A percentile compares a stretch with the other conserved stretches of the same genome.
Evolutionary conservation across 1,284 basidiomycete species (phyloP).

Genomic region (Sanghuangporus sanghuang): DNA sequence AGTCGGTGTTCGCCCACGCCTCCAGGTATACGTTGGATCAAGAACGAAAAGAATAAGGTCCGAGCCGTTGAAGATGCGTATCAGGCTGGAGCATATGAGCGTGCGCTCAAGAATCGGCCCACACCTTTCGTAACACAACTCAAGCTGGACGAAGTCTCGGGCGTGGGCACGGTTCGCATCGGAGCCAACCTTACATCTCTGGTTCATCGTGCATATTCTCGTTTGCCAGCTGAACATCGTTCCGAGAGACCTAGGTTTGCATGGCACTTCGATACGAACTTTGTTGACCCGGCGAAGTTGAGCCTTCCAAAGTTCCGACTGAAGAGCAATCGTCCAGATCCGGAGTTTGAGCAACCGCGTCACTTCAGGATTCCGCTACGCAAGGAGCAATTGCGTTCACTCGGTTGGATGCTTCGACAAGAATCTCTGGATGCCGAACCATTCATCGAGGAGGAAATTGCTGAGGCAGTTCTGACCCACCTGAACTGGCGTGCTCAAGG

Average conservation of each 20-base stretch:
- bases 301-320: conserved; percentile 62
- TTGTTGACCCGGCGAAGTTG: conserved; percentile 59
- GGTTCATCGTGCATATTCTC: conserved; percentile 81
- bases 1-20: conserved; percentile 75
- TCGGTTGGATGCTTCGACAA: conserved; percentile 89
- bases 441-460: conserved; percentile 92
- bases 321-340: conserved; percentile 74
- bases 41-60: conserved; percentile 51
- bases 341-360: conserved; percentile 72
- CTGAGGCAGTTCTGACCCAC: conserved; percentile 81
- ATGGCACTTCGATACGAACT: conserved; percentile 81
- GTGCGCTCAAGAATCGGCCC: conserved; percentile 83
- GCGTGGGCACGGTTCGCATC: conserved; percentile 70
- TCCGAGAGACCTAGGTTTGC: conserved; percentile 53
- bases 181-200: conserved; percentile 87
- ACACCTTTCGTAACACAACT: conserved; percentile 86
- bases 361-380: conserved; percentile 74
- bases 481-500: conserved; percentile 93
- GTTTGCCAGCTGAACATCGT: conserved; percentile 61
- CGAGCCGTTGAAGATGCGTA: conserved; percentile 75
- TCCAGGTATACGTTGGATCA: conserved; percentile 74
- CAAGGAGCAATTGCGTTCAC: conserved; percentile 83
- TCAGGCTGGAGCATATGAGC: conserved; percentile 83
- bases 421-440: conserved; percentile 63
- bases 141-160: conserved; percentile 55